phyloP scores from a whole-genome alignment of 192 early-diverging fungal species.

The Lobulomyces angularis region DNA sequence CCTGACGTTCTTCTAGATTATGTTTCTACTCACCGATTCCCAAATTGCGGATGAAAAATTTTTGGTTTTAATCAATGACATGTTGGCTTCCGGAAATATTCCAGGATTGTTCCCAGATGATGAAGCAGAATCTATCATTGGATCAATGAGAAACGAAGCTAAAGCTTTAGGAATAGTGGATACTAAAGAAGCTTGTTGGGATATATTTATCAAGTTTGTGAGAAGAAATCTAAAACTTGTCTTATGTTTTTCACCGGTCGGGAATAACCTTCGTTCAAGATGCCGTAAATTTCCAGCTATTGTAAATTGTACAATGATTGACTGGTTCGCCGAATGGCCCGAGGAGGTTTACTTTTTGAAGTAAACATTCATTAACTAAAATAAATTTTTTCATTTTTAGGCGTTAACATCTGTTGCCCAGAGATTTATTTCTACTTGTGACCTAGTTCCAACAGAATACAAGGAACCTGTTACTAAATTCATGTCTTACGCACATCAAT shows the following conservation, averaged over 20 bases:
- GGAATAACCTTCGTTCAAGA: constrained; percentile 42
- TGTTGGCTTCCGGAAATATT: constrained; percentile 52
- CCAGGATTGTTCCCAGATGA: constrained; percentile 57
- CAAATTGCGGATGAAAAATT: constrained; percentile 58
- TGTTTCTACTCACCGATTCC: constrained; percentile 50
- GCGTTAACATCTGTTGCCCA: constrained; percentile 48
- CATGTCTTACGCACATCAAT: constrained; percentile 51
- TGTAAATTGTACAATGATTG: constrained; percentile 42
- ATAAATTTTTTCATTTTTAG: constrained; percentile 39
- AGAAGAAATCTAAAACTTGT: constrained; percentile 49
- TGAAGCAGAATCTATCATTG: constrained; percentile 53
- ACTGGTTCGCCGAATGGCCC: constrained; percentile 47
- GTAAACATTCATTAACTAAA: background rate
- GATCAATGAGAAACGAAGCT: constrained; percentile 48
- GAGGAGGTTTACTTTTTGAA: background rate
- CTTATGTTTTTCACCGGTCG: constrained; percentile 53
- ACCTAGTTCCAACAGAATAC: constrained; percentile 38
- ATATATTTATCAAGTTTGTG: constrained; percentile 44
- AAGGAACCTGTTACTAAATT: constrained; percentile 42
- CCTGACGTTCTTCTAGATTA: no score
- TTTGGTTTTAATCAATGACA: constrained; percentile 50
- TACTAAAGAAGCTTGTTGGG: constrained; percentile 53
- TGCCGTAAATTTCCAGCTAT: constrained; percentile 54
- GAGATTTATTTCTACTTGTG: constrained; percentile 39
- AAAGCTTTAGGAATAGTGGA: constrained; percentile 47